A percentile compares a stretch with the other conserved stretches of the same genome.
phyloP scores from a whole-genome alignment of 2,329 filamentous ascomycete species.

The Ophiostoma angusticollis region DNA sequence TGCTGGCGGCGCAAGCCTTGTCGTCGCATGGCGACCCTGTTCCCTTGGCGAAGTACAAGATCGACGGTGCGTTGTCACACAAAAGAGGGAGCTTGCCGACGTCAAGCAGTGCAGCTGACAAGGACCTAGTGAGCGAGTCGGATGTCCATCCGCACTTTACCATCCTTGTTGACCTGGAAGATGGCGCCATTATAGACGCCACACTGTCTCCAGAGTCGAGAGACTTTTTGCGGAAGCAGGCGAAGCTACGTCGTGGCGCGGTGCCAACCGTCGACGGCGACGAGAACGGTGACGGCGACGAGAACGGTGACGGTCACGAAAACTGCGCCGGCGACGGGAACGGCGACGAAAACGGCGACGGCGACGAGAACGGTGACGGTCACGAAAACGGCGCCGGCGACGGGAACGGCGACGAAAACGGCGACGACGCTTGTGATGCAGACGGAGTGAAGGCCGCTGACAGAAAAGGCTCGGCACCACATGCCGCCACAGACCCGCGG shows the following conservation, averaged over 20 bases:
- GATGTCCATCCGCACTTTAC: constrained; percentile 54
- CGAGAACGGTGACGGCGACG: background rate
- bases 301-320: background rate
- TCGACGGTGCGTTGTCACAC: constrained; percentile 30
- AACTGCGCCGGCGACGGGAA: background rate
- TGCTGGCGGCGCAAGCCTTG: constrained; percentile 41
- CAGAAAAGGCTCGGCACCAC: too few species aligned
- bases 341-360: background rate
- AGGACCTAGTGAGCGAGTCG: constrained; percentile 12
- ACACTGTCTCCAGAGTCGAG: constrained; percentile 52
- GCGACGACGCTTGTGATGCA: too few species aligned
- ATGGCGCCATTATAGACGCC: constrained; percentile 57
- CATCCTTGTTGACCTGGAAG: constrained; percentile 52
- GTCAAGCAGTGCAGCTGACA: background rate
- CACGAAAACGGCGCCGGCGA: too few species aligned
- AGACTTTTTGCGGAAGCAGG: constrained; percentile 48
- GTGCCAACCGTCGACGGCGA: background rate
- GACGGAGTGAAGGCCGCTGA: too few species aligned
- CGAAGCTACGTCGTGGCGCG: constrained; percentile 16
- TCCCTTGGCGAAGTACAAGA: constrained; percentile 34
- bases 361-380: too few species aligned
- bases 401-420: too few species aligned
- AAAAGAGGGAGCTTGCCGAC: too few species aligned
- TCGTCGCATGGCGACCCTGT: constrained; percentile 18
- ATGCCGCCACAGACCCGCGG: too few species aligned